A percentile compares a stretch with the other conserved stretches of the same genome.
Evolutionary conservation across 331 rosid genomes (phyloP).

Genomic region (Dryas integrifolia): DNA sequence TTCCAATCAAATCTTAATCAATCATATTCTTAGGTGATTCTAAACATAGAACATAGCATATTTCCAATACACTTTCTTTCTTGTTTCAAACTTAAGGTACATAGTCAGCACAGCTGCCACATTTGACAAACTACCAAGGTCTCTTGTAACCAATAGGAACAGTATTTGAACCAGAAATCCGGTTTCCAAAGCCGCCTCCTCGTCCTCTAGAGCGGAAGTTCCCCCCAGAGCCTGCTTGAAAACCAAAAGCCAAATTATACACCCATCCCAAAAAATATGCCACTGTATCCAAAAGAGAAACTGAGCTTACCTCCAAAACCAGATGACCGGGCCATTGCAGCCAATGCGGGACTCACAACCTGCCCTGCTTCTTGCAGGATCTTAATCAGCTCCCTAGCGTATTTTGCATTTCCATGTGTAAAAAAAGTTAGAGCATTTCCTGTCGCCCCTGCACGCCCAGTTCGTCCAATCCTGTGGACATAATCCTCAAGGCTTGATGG

Average conservation of each 20-base stretch:
- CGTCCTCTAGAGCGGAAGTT: constrained; percentile 73
- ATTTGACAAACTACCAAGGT: constrained; percentile 45
- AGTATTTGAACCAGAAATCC: constrained; percentile 74
- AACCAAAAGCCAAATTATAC: constrained; percentile 7
- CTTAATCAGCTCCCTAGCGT: constrained; percentile 68
- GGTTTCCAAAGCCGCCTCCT: constrained; percentile 60
- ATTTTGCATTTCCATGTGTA: constrained; percentile 69
- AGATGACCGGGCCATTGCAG: constrained; percentile 58
- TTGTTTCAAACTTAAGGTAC: neutral
- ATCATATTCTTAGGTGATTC: neutral
- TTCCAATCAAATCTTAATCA: neutral
- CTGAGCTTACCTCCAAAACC: constrained; percentile 46
- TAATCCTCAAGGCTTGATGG: constrained; percentile 98
- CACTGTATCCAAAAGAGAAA: neutral
- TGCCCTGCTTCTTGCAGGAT: constrained; percentile 90
- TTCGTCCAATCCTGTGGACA: constrained; percentile 93
- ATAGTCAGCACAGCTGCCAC: neutral
- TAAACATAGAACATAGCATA: neutral
- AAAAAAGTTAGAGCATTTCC: constrained; percentile 89
- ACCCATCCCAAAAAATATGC: constrained; percentile 1
- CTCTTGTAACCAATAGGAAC: constrained; percentile 65
- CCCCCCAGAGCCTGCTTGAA: constrained; percentile 54
- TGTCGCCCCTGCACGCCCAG: constrained; percentile 98
- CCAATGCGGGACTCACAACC: constrained; percentile 57
- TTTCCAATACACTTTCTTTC: neutral